Base-by-base conservation (phyloP, 192 early-diverging fungal genomes). In the Gamsiella multidivaricata region DNA sequence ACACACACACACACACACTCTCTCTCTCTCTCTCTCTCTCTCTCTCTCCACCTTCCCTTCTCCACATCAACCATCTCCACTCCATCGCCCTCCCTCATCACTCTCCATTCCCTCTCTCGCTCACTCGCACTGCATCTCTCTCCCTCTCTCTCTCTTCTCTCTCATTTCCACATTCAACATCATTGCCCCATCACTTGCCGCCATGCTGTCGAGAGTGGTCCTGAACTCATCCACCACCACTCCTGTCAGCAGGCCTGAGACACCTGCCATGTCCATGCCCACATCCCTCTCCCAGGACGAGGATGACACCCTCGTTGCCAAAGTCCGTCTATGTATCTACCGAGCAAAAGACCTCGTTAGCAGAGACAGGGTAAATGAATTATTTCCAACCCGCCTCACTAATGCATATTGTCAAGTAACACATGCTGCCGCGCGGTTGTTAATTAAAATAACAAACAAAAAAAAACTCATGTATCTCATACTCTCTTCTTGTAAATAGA, bases 281-380 rank as follows among this genome's bases (percentile, higher is more conserved):
- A 22, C 47, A 46, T 23, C 23, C 22, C 28, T 11, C 9, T 36
- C 43, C 18, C 58, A 32, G 14, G 59, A 49, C 11, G 65, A 76
- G 10, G 72, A 76, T n/a, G 72, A 76, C 4, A 39, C 52, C 17
- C 5, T 34, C 23, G 34, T 42, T 2, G 57, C 72, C 3, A 59
- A 42, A 36, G 61, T 76, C 43, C 64, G 72, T 11, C 67, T 76
- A n/a, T 50, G 61, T 36, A 67, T 76, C 33, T 54, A 58, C 8
- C 42, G 50, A 23, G 72, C 72, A 6, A 76, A 34, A 33, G 59
- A 67, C 26, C 65, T 76, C 7, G 72, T 54, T 11, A 62, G 72
- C 47, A 54, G 72, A 67, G 72, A 76, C 37, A 76, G 72, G 65
- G 72, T 76, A 66, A 50, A n/a, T n/a, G n/a, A n/a, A n/a, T n/a